Percentiles rank a stretch among this genome's conserved stretches.
These are phyloP conservation scores for Phytophthora foliorum DNA, from an alignment of 352 stramenopile genomes.

Conservation along the genomic window DNA sequence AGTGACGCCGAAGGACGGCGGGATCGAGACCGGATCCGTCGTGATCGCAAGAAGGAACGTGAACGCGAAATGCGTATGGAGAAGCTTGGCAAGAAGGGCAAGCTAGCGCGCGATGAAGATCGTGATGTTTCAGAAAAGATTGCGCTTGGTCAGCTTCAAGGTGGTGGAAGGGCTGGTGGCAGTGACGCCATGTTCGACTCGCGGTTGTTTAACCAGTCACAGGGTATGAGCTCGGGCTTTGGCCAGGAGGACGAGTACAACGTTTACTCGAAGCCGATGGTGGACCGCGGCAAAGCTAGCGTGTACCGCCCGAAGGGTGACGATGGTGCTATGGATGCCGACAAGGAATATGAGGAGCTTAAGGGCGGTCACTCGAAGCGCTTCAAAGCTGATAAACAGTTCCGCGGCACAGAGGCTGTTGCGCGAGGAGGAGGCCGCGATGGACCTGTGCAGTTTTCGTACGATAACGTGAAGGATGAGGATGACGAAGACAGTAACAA, in stretches of 20 bases:
- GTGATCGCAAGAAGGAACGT: conserved; percentile 95
- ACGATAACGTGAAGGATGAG: conserved; percentile 59
- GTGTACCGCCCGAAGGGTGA: conserved; percentile 93
- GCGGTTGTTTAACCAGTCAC: conserved; percentile 98
- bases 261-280: conserved; percentile 98
- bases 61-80: conserved; percentile 96
- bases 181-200: conserved; percentile 96
- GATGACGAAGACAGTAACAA: conserved; percentile 42
- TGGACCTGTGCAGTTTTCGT: conserved; percentile 91
- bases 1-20: conserved; percentile 56
- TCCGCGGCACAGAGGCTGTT: conserved; percentile 84
- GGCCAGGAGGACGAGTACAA: conserved; percentile 98
- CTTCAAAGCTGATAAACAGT: conserved; percentile 92
- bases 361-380: conserved; percentile 80
- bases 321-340: conserved; percentile 85
- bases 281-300: conserved; percentile 91
- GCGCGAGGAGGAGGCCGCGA: conserved; percentile 53
- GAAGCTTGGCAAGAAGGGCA: conserved; percentile 92
- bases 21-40: conserved; percentile 84
- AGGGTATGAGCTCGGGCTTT: conserved; percentile 97
- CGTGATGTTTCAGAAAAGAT: conserved; percentile 99
- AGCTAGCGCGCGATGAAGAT: conserved; percentile 95
- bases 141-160: conserved; percentile 96
- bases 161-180: conserved; percentile 78
- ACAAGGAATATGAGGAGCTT: conserved; percentile 94